Evolutionary conservation across 306 rosid species (phyloP).

Genomic region (Rosa chinensis): DNA sequence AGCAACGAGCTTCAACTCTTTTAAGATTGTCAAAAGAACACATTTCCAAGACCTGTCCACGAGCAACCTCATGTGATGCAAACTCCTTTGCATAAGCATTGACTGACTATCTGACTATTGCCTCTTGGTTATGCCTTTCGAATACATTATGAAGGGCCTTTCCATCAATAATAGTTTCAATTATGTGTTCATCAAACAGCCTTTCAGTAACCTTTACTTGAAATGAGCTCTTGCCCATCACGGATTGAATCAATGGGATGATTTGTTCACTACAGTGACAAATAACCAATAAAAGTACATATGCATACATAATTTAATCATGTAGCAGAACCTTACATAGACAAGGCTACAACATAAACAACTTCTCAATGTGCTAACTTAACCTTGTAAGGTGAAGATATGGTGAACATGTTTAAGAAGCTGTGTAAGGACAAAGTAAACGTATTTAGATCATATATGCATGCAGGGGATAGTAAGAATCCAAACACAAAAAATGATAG

Average conservation of each 20-base stretch:
- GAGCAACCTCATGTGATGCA: constrained; percentile 24
- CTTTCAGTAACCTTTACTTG: constrained; percentile 72
- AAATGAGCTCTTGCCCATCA: constrained; percentile 58
- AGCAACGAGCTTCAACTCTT: neutral
- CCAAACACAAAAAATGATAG: neutral
- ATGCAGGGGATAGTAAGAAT: neutral
- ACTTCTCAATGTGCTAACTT: neutral
- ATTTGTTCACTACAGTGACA: constrained; percentile 43
- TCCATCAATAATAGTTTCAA: constrained; percentile 92
- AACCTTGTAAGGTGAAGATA: neutral
- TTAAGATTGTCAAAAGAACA: neutral
- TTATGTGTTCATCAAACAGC: constrained; percentile 54
- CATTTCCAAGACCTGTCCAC: neutral
- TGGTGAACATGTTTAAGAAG: neutral
- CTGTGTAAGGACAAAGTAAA: neutral
- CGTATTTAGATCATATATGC: neutral
- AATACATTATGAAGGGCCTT: constrained; percentile 79
- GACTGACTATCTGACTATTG: constrained; percentile 31
- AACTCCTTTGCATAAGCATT: constrained; percentile 35
- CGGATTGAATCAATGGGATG: constrained; percentile 46
- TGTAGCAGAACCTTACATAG: neutral
- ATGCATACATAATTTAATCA: neutral
- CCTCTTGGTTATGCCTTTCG: constrained; percentile 42
- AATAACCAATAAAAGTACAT: neutral
- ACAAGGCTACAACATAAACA: neutral